Conservation (phyloP, 2,329 filamentous ascomycete species). For the Diplodia seriata region DNA sequence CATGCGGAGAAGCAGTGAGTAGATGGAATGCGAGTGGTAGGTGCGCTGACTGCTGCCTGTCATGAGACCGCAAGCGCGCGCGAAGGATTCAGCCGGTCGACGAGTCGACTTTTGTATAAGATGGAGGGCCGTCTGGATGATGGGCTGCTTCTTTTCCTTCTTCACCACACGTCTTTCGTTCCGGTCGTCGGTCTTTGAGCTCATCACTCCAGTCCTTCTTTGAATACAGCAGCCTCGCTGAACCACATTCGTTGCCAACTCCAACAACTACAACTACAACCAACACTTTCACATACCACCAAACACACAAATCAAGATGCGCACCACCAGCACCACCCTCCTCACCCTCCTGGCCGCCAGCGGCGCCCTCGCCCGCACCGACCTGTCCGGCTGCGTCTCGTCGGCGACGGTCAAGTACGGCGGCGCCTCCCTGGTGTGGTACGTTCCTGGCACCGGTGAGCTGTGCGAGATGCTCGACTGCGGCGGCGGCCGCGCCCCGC, state of each 20-base stretch:
- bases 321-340: constrained; percentile 37
- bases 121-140: background rate
- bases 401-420: constrained; percentile 44
- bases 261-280: background rate
- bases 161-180: constrained; percentile 26
- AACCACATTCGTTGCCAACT: constrained; percentile 7
- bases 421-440: constrained; percentile 63
- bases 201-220: constrained; percentile 1
- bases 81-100: constrained; percentile 17
- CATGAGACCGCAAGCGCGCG: background rate
- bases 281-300: background rate
- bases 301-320: constrained; percentile 34
- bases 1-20: constrained; percentile 2
- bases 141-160: background rate
- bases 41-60: constrained; percentile 16
- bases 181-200: constrained; percentile 13
- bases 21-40: background rate
- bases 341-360: constrained; percentile 41
- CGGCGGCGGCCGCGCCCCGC: constrained; percentile 69
- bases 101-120: constrained; percentile 11
- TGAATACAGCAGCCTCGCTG: constrained; percentile 12
- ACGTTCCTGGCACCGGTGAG: constrained; percentile 68
- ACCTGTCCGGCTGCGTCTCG: constrained; percentile 55
- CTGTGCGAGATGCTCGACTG: constrained; percentile 71
- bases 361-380: constrained; percentile 46